These are phyloP conservation scores for Capsicum baccatum DNA, from an alignment of 257 asterid genomes.

Conservation along the genomic window DNA sequence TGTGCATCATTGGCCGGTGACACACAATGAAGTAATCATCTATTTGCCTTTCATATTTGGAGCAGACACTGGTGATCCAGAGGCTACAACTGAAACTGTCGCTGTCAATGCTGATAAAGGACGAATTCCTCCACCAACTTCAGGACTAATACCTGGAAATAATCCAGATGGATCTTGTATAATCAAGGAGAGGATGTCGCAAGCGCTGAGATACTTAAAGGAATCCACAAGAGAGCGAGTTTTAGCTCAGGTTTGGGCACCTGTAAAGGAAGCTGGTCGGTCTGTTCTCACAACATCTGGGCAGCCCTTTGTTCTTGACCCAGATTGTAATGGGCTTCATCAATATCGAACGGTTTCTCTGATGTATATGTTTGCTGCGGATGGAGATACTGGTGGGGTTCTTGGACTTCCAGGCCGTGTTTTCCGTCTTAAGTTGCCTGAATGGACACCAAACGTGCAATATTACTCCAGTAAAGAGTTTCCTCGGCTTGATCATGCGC, in stretches of 20 bases:
- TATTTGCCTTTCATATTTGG: constrained; percentile 22
- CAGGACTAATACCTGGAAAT: constrained; percentile 11
- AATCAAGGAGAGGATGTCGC: constrained; percentile 31
- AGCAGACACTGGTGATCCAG: constrained; percentile 25
- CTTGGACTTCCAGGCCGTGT: constrained; percentile 41
- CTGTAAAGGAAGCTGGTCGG: constrained; percentile 27
- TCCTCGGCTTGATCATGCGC: constrained; percentile 35
- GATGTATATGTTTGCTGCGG: constrained; percentile 33
- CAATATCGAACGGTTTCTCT: constrained; percentile 37
- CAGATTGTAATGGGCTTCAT: constrained; percentile 32
- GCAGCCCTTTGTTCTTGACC: constrained; percentile 33
- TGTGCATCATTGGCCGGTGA: background rate
- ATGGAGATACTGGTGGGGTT: constrained; percentile 28
- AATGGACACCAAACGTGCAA: constrained; percentile 44
- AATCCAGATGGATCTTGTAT: constrained; percentile 19
- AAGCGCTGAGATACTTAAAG: constrained; percentile 30
- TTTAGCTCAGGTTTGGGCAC: constrained; percentile 41
- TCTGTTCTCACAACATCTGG: constrained; percentile 37
- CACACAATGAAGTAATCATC: background rate
- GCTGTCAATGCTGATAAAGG: constrained; percentile 14
- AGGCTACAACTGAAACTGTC: background rate
- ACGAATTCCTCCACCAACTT: background rate
- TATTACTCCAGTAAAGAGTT: constrained; percentile 38
- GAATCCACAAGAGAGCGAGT: constrained; percentile 17
- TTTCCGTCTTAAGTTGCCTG: constrained; percentile 36